A percentile compares a stretch with the other conserved stretches of the same genome.
phyloP scores from a whole-genome alignment of 306 rosid species.

The Rosa multiflora region DNA sequence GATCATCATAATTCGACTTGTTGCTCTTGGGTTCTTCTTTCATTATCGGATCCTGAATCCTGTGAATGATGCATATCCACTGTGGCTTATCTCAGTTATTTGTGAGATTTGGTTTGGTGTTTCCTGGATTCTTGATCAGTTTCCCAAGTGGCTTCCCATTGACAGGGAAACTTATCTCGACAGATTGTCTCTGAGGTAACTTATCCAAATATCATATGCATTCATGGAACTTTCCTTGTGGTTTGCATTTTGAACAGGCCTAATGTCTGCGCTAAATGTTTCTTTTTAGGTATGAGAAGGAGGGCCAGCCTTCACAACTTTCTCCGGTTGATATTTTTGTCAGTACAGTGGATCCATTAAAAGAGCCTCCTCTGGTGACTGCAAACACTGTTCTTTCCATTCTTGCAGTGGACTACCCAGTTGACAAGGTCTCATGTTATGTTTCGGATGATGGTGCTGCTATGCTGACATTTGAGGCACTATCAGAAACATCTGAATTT shows the following conservation, averaged over 20 bases:
- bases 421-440: conserved; percentile 66
- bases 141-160: conserved; percentile 66
- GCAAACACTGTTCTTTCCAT: conserved; percentile 73
- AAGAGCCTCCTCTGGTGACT: conserved; percentile 62
- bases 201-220: background rate
- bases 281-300: conserved; percentile 58
- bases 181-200: conserved; percentile 59
- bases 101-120: conserved; percentile 75
- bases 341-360: conserved; percentile 55
- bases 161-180: conserved; percentile 62
- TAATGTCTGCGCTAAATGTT: background rate
- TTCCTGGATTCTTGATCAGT: conserved; percentile 71
- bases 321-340: conserved; percentile 55
- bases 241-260: conserved; percentile 4
- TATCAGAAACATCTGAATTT: conserved; percentile 70
- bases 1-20: conserved; percentile 56
- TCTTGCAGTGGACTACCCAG: conserved; percentile 68
- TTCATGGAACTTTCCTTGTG: background rate
- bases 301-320: conserved; percentile 57
- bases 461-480: conserved; percentile 62
- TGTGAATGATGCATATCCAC: conserved; percentile 51
- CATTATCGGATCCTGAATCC: conserved; percentile 59
- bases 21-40: conserved; percentile 67
- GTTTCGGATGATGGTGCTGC: conserved; percentile 76
- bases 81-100: conserved; percentile 63